Percentiles rank a stretch among this genome's conserved stretches.
These are phyloP conservation scores for Spergularia marina DNA, from an alignment of 148 eudicot species.

Conservation along the genomic window DNA sequence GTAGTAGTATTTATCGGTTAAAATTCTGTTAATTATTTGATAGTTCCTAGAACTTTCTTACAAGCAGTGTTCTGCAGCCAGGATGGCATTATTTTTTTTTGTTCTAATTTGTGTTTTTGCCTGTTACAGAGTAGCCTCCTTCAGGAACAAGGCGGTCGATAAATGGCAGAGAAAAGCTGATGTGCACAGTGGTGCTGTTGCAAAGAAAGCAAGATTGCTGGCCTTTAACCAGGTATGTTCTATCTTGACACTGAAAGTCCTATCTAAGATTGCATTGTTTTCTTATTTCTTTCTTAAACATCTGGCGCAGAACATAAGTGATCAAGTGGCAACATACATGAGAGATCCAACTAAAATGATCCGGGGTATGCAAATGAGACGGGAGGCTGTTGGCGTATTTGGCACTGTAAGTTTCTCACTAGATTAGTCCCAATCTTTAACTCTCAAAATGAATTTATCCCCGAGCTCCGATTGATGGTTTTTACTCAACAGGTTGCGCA, in stretches of 20 bases:
- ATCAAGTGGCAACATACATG: constrained; percentile 89
- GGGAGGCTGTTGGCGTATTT: constrained; percentile 61
- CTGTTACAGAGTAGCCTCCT: constrained; percentile 53
- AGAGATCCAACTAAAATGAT: constrained; percentile 94
- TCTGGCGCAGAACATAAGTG: constrained; percentile 65
- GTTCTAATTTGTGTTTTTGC: background rate
- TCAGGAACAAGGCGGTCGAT: constrained; percentile 77
- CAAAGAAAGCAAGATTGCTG: constrained; percentile 65
- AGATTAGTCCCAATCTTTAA: background rate
- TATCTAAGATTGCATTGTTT: constrained; percentile 1
- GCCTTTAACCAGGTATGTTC: constrained; percentile 86
- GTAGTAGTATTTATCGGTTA: background rate
- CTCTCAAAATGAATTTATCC: background rate
- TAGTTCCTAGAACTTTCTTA: background rate
- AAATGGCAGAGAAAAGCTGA: constrained; percentile 98
- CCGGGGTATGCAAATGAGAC: constrained; percentile 81
- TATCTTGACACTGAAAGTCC: constrained; percentile 11
- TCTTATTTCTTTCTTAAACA: constrained; percentile 3
- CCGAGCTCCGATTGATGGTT: constrained; percentile 10
- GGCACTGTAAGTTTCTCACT: constrained; percentile 59
- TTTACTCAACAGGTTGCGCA: constrained; percentile 45
- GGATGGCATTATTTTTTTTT: background rate
- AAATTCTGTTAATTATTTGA: background rate
- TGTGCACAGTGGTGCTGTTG: constrained; percentile 92
- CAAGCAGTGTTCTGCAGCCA: background rate